These are phyloP conservation scores for Endothia cerciana DNA, from an alignment of 2,329 filamentous ascomycete species.

Conservation along the genomic window DNA sequence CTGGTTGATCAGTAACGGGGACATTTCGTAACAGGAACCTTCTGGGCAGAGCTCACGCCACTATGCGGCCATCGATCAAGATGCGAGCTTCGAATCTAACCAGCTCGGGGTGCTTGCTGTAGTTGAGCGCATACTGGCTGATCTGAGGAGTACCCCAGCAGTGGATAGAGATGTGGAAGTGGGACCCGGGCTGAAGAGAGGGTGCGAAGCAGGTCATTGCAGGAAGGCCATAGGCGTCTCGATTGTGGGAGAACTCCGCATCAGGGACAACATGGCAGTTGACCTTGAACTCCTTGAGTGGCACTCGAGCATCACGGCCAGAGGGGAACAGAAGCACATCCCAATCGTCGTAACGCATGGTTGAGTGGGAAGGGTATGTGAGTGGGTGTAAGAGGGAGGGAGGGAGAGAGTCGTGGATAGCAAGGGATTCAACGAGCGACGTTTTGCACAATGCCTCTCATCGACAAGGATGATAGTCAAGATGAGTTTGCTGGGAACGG, in stretches of 20 bases:
- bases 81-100: constrained; percentile 69
- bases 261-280: constrained; percentile 71
- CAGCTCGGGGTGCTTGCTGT: constrained; percentile 59
- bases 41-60: constrained; percentile 55
- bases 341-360: constrained; percentile 86
- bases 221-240: constrained; percentile 58
- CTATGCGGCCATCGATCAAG: constrained; percentile 67
- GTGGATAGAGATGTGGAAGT: constrained; percentile 76
- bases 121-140: constrained; percentile 59
- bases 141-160: constrained; percentile 68
- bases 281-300: constrained; percentile 82
- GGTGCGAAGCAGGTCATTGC: constrained; percentile 74
- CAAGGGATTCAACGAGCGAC: neutral
- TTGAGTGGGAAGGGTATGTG: constrained; percentile 29
- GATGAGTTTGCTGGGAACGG: neutral
- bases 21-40: neutral
- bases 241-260: constrained; percentile 55
- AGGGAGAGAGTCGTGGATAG: neutral
- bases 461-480: too few species aligned
- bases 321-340: constrained; percentile 80
- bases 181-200: constrained; percentile 58
- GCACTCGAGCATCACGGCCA: constrained; percentile 59
- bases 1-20: neutral
- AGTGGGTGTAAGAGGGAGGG: neutral
- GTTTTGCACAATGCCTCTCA: neutral